Conservation (phyloP, 495 filamentous ascomycete genomes). For the Trichoderma reesei region DNA sequence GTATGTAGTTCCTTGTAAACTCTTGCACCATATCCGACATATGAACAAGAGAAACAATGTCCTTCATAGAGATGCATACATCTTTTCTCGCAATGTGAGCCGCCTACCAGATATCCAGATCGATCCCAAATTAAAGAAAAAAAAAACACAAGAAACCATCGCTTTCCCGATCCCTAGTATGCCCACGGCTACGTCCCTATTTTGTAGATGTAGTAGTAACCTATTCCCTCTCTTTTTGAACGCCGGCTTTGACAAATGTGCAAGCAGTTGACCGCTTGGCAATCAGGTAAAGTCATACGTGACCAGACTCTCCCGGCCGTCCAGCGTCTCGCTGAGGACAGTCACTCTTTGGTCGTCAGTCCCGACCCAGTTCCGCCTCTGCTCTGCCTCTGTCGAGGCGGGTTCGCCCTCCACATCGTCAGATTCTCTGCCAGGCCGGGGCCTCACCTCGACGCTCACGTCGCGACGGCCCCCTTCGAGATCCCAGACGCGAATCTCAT, state of each 20-base stretch:
- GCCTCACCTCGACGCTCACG: conserved; percentile 32
- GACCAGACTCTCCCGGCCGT: conserved; percentile 62
- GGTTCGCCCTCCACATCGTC: conserved; percentile 11
- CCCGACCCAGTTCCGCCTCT: conserved; percentile 16
- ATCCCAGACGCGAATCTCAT: conserved; percentile 91
- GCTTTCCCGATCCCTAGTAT: not conserved
- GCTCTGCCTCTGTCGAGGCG: conserved; percentile 14
- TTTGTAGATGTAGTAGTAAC: not conserved
- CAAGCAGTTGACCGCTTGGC: not conserved
- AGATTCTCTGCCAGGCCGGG: conserved; percentile 23
- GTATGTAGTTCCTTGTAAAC: no score
- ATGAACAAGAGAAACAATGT: no score
- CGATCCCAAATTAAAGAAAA: not conserved
- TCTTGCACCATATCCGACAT: no score
- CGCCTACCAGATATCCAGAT: not conserved
- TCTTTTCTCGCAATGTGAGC: not conserved
- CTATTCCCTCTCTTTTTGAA: not conserved
- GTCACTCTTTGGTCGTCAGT: conserved; percentile 64
- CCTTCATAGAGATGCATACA: no score
- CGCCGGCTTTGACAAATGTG: not conserved
- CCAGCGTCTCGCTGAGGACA: conserved; percentile 60
- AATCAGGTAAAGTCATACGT: conserved; percentile 85
- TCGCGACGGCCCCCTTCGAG: conserved; percentile 57
- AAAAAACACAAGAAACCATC: not conserved
- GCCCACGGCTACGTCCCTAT: not conserved